These are phyloP conservation scores for Thalassiosira profunda DNA, from an alignment of 108 stramenopile genomes.

Conservation along the genomic window DNA sequence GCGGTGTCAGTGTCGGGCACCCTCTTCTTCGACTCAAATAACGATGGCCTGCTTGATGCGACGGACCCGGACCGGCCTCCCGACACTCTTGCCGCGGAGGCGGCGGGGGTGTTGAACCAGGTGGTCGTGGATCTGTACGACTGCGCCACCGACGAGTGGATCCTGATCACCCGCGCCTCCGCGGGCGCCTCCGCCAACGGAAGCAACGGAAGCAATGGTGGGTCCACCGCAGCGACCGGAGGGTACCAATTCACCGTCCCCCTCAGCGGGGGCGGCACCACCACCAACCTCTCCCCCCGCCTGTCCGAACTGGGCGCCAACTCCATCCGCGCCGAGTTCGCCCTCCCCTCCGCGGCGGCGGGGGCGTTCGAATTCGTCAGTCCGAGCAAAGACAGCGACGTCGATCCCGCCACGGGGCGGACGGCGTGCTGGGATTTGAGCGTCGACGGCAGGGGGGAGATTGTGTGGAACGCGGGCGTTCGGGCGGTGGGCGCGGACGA, in stretches of 20 bases:
- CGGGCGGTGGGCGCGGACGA: neutral
- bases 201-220: no score
- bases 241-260: constrained; percentile 10
- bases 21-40: neutral
- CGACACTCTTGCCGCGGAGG: neutral
- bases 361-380: no score
- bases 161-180: constrained; percentile 25
- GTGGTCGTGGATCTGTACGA: constrained; percentile 42
- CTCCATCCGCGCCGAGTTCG: constrained; percentile 18
- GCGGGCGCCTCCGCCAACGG: no score
- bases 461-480: constrained; percentile 48
- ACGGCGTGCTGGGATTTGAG: constrained; percentile 28
- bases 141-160: constrained; percentile 21
- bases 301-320: constrained; percentile 2
- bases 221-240: constrained; percentile 19
- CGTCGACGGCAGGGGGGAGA: constrained; percentile 12
- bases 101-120: neutral
- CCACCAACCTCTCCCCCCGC: constrained; percentile 9
- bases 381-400: no score
- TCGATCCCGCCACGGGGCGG: constrained; percentile 9
- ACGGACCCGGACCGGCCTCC: neutral
- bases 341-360: constrained; percentile 4
- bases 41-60: neutral
- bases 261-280: no score
- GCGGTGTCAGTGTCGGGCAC: neutral